phyloP scores from a whole-genome alignment of 257 asterid genomes.

The Solanum appendiculatum region DNA sequence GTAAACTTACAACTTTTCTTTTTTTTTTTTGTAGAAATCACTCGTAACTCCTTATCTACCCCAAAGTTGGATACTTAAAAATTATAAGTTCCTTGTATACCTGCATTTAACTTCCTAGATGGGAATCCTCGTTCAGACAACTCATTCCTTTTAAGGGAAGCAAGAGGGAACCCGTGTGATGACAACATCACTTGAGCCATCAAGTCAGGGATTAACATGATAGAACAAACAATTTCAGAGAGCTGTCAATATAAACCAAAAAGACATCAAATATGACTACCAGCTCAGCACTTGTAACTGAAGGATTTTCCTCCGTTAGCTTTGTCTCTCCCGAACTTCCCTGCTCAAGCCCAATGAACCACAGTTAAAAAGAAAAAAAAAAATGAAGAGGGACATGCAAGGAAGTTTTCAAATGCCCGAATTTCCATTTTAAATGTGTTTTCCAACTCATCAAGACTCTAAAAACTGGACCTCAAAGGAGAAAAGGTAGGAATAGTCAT shows the following conservation, averaged over 20 bases:
- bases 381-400: background rate
- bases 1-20: background rate
- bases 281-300: conserved; percentile 17
- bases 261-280: conserved; percentile 3
- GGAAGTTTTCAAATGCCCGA: background rate
- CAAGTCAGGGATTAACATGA: background rate
- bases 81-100: background rate
- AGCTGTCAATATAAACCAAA: background rate
- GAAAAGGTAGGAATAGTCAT: background rate
- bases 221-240: background rate
- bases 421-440: background rate
- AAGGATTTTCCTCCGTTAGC: conserved; percentile 8
- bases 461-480: background rate
- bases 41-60: background rate
- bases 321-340: conserved; percentile 18
- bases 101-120: background rate
- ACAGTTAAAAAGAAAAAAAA: background rate
- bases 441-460: background rate
- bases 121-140: background rate
- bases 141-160: background rate
- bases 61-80: background rate
- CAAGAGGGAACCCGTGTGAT: background rate
- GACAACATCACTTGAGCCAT: background rate
- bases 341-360: conserved; percentile 5
- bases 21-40: background rate